Evolutionary conservation across 2,329 filamentous ascomycete species (phyloP), one percentile per base, ranked within the genome.

Genomic region (Fusarium mangiferae): DNA sequence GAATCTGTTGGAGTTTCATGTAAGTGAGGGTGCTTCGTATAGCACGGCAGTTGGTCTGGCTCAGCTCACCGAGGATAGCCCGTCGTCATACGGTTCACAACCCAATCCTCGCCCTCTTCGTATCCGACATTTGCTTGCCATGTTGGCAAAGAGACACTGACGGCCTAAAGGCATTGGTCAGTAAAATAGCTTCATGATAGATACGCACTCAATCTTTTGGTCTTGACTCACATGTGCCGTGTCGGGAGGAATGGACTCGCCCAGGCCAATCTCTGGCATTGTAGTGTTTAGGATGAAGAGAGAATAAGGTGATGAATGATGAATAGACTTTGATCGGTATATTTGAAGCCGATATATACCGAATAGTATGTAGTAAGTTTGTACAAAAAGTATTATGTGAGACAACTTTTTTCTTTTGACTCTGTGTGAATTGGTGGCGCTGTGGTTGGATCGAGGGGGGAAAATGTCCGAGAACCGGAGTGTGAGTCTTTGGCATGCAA

Each of bases 141-240:
- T 84, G 95, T 97, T 44, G 96, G 96, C 33, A 99, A 86, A 22
- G 96, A 98, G 46, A 98, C 96, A 82, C 96, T 98, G 74, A 98
- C 94, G 74, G 96, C 96, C 95, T 98, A 61, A 5, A 26, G 7
- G 35, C 15, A 49, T 30, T 33, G 33, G 17, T 46, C 17, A 61
- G 62, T 49, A 51, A 65, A 26, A 45, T 17, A 30, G 46, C 44
- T 26, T 39, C 20, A 33, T 42, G 33, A 33, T 10, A 48, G 20
- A 39, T 33, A 67, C 28, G 36, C 9, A 22, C 33, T 24, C 26
- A 22, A 26, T 78, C 30, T 22, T 28, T 46, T 38, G 28, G 36
- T 51, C 39, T 62, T 67, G 48, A 87, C 90, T 85, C 85, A 94
- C 93, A 86, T 96, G 93, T 66, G 92, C 90, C 64, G 93, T 95